Evolutionary conservation across 2,329 filamentous ascomycete genomes (phyloP), one percentile per base, ranked within the genome.

Genomic region (Cladophialophora psammophila): DNA sequence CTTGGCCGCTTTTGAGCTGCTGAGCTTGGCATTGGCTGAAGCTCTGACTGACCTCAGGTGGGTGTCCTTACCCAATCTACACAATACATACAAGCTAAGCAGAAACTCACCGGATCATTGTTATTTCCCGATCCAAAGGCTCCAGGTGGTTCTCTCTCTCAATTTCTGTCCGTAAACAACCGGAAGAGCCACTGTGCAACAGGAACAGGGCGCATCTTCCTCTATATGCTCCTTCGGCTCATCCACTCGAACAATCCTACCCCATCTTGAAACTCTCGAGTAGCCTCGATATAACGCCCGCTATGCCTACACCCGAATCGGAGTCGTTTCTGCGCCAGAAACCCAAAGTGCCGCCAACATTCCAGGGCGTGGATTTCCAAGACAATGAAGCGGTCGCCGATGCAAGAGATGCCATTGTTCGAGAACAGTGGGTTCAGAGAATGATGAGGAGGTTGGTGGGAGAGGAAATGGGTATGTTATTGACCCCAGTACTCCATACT

Each of bases 391-490:
- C 86, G 55, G 79, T 90, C 55, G 88, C 89, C 78, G 86, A 86
- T 48, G 87, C 87, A 67, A 86, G 88, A 73, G 88, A 90, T 74
- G 83, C 87, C 7, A 86, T 90, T 55, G 86, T 90, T 72, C 83
- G 87, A 63, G 88, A 90, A 78, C 88, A 90, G 75, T 90, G 88
- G 88, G 87, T 90, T 64, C 85, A 84, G 80, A 86, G 84, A 76
- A 90, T 90, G 88, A 90, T 90, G 88, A 85, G 87, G 64, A 80
- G 88, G 69, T 78, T 90, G 66, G 87, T 90, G 58, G 80, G 87
- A 53, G 86, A 90, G 76, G 88, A 90, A 80, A 81, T 90, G 84
- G 85, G 86, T 74, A 89, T 87, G 81, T 89, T 61, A 3, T 15
- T 2, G 18, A 26, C 9, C 5, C 10, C 26, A 1, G 10, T 31